phyloP scores from a whole-genome alignment of 257 asterid genomes.

The Cordia subcordata region DNA sequence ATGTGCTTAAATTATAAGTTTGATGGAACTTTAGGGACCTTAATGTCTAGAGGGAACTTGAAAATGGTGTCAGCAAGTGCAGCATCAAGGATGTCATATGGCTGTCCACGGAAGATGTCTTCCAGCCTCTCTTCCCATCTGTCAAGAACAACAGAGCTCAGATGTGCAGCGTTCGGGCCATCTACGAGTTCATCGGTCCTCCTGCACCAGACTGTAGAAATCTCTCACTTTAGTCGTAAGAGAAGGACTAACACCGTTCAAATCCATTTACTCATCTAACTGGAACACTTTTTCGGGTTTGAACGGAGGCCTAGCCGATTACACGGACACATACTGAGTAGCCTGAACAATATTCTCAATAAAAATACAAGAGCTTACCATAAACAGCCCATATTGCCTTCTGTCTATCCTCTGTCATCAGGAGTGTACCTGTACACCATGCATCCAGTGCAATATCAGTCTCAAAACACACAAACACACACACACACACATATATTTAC shows the following conservation, averaged over 20 bases:
- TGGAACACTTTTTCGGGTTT: neutral
- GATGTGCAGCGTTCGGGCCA: slow-evolving; percentile 61
- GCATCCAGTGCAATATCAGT: neutral
- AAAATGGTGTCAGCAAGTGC: slow-evolving; percentile 67
- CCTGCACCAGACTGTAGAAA: slow-evolving; percentile 72
- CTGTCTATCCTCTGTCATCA: slow-evolving; percentile 73
- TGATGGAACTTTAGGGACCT: slow-evolving; percentile 30
- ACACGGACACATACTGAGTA: neutral
- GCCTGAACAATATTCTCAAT: no score
- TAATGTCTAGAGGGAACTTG: slow-evolving; percentile 67
- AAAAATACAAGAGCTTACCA: slow-evolving; percentile 36
- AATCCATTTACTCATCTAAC: neutral
- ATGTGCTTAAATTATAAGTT: neutral
- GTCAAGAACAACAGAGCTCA: slow-evolving; percentile 52
- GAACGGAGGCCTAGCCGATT: neutral
- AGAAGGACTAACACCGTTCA: neutral
- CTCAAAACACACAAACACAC: neutral
- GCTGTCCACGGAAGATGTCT: slow-evolving; percentile 60
- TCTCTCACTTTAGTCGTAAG: neutral
- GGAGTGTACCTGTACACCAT: slow-evolving; percentile 57
- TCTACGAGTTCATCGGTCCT: slow-evolving; percentile 85
- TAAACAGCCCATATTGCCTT: slow-evolving; percentile 91
- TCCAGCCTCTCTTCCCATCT: slow-evolving; percentile 78
- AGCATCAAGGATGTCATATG: slow-evolving; percentile 76
- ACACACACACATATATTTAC: neutral